These are phyloP conservation scores for Eruca vesicaria DNA, from an alignment of 441 rosid genomes.

Conservation along the genomic window DNA sequence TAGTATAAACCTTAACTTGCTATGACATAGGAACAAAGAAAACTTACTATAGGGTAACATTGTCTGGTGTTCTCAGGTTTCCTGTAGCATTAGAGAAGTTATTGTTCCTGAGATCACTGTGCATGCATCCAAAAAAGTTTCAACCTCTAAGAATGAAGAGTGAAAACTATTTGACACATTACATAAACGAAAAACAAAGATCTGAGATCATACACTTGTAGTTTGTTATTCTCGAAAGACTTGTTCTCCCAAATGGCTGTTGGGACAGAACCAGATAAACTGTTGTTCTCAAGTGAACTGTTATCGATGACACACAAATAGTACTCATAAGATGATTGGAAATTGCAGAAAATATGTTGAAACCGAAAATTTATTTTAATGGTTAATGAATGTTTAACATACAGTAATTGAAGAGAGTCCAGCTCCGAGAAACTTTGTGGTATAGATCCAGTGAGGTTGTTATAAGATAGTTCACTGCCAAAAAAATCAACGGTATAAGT, in stretches of 20 bases:
- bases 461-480: conserved; percentile 69
- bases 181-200: background rate
- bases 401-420: conserved; percentile 70
- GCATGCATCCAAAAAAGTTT: conserved; percentile 25
- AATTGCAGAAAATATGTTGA: background rate
- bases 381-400: conserved; percentile 34
- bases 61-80: conserved; percentile 54
- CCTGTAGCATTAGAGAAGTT: conserved; percentile 53
- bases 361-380: background rate
- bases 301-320: conserved; percentile 1
- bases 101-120: conserved; percentile 88
- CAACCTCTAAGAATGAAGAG: conserved; percentile 3
- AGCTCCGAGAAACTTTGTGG: conserved; percentile 63
- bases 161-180: background rate
- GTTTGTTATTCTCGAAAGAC: conserved; percentile 44
- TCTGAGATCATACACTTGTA: conserved; percentile 50
- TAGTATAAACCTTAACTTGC: background rate
- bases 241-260: conserved; percentile 56
- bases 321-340: background rate
- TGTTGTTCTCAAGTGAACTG: conserved; percentile 80
- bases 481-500: background rate
- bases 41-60: conserved; percentile 70
- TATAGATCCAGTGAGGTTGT: conserved; percentile 67
- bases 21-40: background rate
- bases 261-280: conserved; percentile 64